Base-by-base conservation (phyloP, 352 stramenopile genomes). In the Phytophthora aleatoria region DNA sequence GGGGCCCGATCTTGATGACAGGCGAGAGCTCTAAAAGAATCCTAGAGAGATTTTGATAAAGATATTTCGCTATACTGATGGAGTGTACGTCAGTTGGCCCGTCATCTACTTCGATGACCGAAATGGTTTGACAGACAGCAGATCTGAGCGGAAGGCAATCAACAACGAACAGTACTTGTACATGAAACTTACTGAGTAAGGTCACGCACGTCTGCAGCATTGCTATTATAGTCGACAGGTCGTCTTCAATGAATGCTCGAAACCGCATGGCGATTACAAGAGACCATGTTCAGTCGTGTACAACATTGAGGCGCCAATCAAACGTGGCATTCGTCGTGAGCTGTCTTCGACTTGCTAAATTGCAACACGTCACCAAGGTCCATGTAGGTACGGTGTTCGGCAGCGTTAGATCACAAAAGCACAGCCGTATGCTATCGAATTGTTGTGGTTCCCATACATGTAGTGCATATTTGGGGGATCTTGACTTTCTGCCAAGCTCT, bases 231-330 rank as follows among this genome's bases (percentile, higher is more conserved):
- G 35, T 41, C 11, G 35, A 10, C 9, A 41, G 35, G 35, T 41
- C 35, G 9, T 8, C 3, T 2, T 41, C 11, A 41, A n/a, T 41
- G 35, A 36, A 36, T 11, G 31, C 31, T 36, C 8, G n/a, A 28
- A 50, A 64, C 45, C 57, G 57, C 45, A 50, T 64, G 38, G 47
- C 35, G 47, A 58, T 50, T 49, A 61, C 38, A 64, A 35, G 16
- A 64, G 28, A 56, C 36, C 9, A 36, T 31, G 13, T 45, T 42
- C 27, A 12, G n/a, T 55, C 55, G 4, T 31, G 16, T 27, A 39
- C 38, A 24, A 54, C 26, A 48, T 65, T 65, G 48, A 48, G 57
- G 20, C 50, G 10, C 57, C 57, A 65, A 65, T 65, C 57, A 65
- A 39, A 59, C 42, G 49, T 53, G 57, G 49, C 57, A 35, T 35